Base-by-base conservation (phyloP, 345 rosid genomes). In the Eutrema heterophyllum region DNA sequence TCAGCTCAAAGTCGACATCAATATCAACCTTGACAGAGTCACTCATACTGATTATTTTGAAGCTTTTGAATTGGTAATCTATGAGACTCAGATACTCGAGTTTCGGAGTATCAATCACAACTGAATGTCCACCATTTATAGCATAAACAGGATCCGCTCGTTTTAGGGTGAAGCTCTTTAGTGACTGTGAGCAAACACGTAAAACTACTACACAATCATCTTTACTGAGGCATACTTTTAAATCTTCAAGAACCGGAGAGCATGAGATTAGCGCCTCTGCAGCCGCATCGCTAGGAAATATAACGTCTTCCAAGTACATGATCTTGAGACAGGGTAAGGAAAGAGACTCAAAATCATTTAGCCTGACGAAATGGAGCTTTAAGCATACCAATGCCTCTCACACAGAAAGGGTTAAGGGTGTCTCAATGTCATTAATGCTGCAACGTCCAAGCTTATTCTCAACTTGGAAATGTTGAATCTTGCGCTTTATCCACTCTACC, bases 221-320 rank as follows among this genome's bases (percentile, higher is more conserved):
- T 29, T 2, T 11, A 29, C 41, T 29, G 11, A n/a, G 27, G 41
- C 62, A 3, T 4, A 68, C 15, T 4, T 40, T 41, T 5, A 68
- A 29, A 1, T n/a, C 62, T 54, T 29, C 15, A 1, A 68, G 72
- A 45, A 70, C 56, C 15, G 56, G 65, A 57, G 73, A 57, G 65
- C 27, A 57, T 7, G 65, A 35, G 14, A 70, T 45, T 5, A 57
- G 10, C 1, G 35, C 6, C 36, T 24, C 55, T 14, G 36, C 73
- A 9, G 73, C 56, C 12, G 13, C 41, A 4, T 54, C 21, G 40
- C 2, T 21, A 33, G 61, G 40, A 33, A 33, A 55, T 1, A 32
- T 4, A 55, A 55, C 26, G 4, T 33, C 3, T 14, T 14, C 24
- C 4, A 55, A 55, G 60, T 7, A 4, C 60, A 55, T n/a, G 7